A percentile compares a stretch with the other conserved stretches of the same genome.
Conservation (phyloP, 2,329 filamentous ascomycete species). For the Aspergillus calidoustus region DNA sequence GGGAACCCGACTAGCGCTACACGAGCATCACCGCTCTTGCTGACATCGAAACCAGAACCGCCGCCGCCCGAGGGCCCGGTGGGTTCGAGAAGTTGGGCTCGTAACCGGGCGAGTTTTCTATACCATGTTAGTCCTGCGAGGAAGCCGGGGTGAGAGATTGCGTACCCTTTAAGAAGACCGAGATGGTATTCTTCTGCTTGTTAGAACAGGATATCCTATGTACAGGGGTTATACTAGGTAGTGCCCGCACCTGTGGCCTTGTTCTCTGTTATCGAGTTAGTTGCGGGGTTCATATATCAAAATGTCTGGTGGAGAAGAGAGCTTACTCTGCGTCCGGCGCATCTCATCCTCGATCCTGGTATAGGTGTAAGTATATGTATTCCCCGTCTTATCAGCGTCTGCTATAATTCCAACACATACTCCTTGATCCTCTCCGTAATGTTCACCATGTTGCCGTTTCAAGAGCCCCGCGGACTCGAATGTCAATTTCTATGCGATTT, state of each 20-base stretch:
- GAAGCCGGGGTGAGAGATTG: constrained; percentile 29
- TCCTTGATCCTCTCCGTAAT: constrained; percentile 99
- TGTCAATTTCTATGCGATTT: constrained; percentile 4
- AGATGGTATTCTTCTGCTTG: constrained; percentile 84
- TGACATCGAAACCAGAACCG: constrained; percentile 85
- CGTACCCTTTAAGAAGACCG: constrained; percentile 91
- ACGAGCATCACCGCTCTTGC: constrained; percentile 93
- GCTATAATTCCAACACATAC: constrained; percentile 53
- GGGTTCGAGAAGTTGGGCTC: constrained; percentile 93
- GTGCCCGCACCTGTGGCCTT: constrained; percentile 86
- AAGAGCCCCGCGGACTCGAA: constrained; percentile 31
- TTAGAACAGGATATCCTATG: neutral
- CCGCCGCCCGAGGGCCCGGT: constrained; percentile 77
- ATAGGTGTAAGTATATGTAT: constrained; percentile 6
- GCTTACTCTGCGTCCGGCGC: constrained; percentile 94
- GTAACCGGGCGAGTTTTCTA: constrained; percentile 92
- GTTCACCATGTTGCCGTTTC: constrained; percentile 78
- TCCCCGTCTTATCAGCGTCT: neutral
- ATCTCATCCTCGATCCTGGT: constrained; percentile 98
- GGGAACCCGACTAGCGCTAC: constrained; percentile 99
- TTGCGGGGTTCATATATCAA: constrained; percentile 31
- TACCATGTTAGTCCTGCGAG: neutral
- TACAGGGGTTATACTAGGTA: neutral
- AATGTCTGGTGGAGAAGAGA: constrained; percentile 10
- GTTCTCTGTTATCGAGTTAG: constrained; percentile 71